Evolutionary conservation across 345 rosid genomes (phyloP).

Genomic region (Erucastrum elatum): DNA sequence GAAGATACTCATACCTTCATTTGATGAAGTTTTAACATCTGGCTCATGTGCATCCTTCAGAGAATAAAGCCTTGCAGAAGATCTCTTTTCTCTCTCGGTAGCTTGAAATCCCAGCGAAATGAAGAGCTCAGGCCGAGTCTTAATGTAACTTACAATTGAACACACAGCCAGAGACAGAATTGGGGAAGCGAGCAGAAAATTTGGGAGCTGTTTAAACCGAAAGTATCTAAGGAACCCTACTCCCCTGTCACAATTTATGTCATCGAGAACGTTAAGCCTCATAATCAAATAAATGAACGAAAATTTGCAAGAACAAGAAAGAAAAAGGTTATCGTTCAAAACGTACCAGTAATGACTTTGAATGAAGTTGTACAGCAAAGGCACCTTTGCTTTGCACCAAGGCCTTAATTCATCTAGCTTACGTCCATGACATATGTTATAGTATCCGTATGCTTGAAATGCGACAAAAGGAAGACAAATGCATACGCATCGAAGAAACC

Average conservation of each 20-base stretch:
- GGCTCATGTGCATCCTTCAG: conserved; percentile 24
- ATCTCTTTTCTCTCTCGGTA: conserved; percentile 47
- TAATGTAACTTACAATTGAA: conserved; percentile 59
- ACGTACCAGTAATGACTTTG: conserved; percentile 88
- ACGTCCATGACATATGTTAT: conserved; percentile 65
- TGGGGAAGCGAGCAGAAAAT: conserved; percentile 94
- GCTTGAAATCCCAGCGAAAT: conserved; percentile 70
- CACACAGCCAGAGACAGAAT: conserved; percentile 66
- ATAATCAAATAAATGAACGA: conserved; percentile 4
- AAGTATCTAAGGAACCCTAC: conserved; percentile 91
- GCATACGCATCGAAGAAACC: conserved; percentile 56
- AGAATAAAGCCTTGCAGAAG: conserved; percentile 40
- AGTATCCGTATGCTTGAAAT: conserved; percentile 85
- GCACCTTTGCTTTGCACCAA: conserved; percentile 83
- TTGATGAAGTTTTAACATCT: conserved; percentile 15
- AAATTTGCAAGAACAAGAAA: conserved; percentile 18
- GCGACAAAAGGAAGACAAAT: conserved; percentile 70
- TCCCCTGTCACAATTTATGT: conserved; percentile 55
- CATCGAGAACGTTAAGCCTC: background rate
- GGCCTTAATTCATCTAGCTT: conserved; percentile 60
- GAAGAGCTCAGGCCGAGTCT: conserved; percentile 50
- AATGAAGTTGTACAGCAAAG: conserved; percentile 74
- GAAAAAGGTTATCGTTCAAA: background rate
- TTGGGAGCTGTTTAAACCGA: conserved; percentile 86
- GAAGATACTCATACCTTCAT: conserved; percentile 1